These are phyloP conservation scores for Rhodamnia rubescens DNA, from an alignment of 345 rosid species.

Conservation along the genomic window DNA sequence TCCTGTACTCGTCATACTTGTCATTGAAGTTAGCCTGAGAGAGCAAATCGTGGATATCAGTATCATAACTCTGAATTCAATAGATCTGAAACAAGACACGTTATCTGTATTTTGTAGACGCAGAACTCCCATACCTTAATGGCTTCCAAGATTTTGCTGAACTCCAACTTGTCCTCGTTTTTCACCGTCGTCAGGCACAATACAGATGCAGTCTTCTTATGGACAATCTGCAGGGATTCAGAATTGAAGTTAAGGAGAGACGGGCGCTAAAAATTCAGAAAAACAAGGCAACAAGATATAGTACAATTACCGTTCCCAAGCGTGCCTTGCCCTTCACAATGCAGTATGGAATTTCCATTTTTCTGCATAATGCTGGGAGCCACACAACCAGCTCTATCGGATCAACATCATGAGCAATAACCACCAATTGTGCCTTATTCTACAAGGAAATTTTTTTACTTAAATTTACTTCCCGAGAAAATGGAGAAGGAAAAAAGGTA, in stretches of 20 bases:
- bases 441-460: slow-evolving; percentile 1
- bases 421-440: slow-evolving; percentile 63
- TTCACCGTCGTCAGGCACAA: slow-evolving; percentile 71
- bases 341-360: slow-evolving; percentile 50
- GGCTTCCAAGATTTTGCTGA: slow-evolving; percentile 65
- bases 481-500: background rate
- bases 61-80: background rate
- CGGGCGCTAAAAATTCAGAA: background rate
- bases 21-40: slow-evolving; percentile 60
- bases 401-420: slow-evolving; percentile 50
- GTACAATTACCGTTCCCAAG: slow-evolving; percentile 28
- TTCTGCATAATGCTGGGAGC: slow-evolving; percentile 50
- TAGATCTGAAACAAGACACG: background rate
- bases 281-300: background rate
- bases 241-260: background rate
- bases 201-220: slow-evolving; percentile 61
- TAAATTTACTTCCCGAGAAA: background rate
- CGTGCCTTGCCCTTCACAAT: slow-evolving; percentile 50
- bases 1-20: slow-evolving; percentile 62
- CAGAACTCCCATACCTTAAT: slow-evolving; percentile 31
- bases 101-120: background rate
- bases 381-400: slow-evolving; percentile 55
- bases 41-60: background rate
- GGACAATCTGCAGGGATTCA: slow-evolving; percentile 37
- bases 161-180: slow-evolving; percentile 71